Base-by-base conservation (phyloP, 176 grass and related monocot species). In the Tuctoria greenei region DNA sequence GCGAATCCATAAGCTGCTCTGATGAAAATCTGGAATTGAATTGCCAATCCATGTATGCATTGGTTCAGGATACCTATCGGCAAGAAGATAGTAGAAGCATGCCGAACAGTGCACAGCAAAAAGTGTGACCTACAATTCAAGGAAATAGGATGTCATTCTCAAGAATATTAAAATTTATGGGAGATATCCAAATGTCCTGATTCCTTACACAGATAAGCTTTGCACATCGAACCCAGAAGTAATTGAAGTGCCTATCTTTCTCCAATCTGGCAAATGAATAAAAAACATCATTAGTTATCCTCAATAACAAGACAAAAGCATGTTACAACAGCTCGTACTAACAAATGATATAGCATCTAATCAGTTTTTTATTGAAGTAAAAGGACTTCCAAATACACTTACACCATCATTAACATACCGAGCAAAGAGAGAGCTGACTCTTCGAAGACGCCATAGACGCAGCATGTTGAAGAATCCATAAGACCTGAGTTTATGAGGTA, bases 391-490 rank as follows among this genome's bases (percentile, higher is more conserved):
- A 28, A 45, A 47, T 46, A 63, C 7, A 17, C 7, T 26, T 10
- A 8, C 31, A 62, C 37, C 6, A 76, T 57, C 5, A 20, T 45
- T 56, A 61, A 41, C 75, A 61, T 93, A 98, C 95, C 87, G 80
- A 79, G 91, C 86, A 88, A 98, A 98, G 31, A 98, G 88, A 72
- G 89, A 90, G 55, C 95, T 98, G 76, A 98, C 95, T 81, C 95
- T 98, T 16, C 95, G 86, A 26, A 98, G 89, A 85, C 95, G 91
- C 91, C 95, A 98, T 56, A 98, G 76, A 56, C 95, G 91, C 57
- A 98, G 87, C 88, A 98, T 92, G 75, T 91, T 94, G 83, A 98
- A 94, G 77, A 98, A 98, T 67, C 95, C 91, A 83, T 92, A 98
- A 16, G 84, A 90, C 41, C 82, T 86, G 13, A 98, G 82, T 8